Evolutionary conservation across 2,329 filamentous ascomycete genomes (phyloP), one percentile per base, ranked within the genome.

Genomic region (Penicillium psychrosexuale): DNA sequence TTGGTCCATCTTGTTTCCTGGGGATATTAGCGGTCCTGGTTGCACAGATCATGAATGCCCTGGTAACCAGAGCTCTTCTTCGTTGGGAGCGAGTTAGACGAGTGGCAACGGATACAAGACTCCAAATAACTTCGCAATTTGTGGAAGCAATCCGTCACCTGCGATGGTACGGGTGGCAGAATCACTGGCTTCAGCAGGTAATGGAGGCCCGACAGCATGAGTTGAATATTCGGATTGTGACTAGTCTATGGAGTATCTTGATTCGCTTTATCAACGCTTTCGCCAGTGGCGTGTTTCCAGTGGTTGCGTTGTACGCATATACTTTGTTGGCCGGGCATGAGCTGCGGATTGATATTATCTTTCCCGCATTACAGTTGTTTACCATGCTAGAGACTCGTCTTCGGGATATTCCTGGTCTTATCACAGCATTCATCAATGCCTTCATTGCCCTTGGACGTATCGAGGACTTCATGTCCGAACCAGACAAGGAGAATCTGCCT

Each of bases 391-490:
- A 93, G 63, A 78, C 76, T 1, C 89, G 85, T 57, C 76, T 96
- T 46, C 84, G 86, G 52, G 88, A 91, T 49, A 75, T 95, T 0
- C 92, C 92, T 2, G 79, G 83, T 30, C 76, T 96, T 9, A 85
- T 95, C 40, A 91, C 88, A 0, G 83, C 87, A 0, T 75, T 93
- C 5, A 81, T 95, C 61, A 95, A 96, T 64, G 89, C 91, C 0
- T 86, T 83, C n/a, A 87, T 96, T 17, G 88, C 91, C 0, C 84
- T 96, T 59, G 84, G 83, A 8, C 86, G 91, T 61, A 90, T 96
- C 19, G 89, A 96, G 65, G 81, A 83, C 22, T 96, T 95, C 74
- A 95, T 96, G 90, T 77, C 79, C 0, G 91, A 96, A 70, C 90
- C 90, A 0, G 85, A 96, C 65, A 90, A 91, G 62, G 85, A 94